A percentile compares a stretch with the other conserved stretches of the same genome.
phyloP scores from a whole-genome alignment of 139 green algal species.

The Auxenochlorella pyrenoidosa region DNA sequence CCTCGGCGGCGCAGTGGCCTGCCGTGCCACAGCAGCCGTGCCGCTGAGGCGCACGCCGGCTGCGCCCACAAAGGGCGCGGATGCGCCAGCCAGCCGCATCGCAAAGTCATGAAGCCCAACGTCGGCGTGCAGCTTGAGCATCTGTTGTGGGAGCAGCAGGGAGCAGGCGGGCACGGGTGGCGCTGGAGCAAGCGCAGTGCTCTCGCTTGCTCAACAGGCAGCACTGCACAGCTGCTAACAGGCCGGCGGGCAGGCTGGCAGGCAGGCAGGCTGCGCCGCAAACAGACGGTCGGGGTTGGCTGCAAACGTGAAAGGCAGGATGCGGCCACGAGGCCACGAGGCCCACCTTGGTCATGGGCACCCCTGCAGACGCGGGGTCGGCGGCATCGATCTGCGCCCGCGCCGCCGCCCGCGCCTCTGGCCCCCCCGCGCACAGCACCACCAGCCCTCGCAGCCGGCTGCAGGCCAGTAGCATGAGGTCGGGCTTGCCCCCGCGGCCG shows the following conservation, averaged over 20 bases:
- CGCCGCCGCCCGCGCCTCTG: conserved; percentile 22
- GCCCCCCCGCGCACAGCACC: conserved; percentile 41
- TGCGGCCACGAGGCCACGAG: no score
- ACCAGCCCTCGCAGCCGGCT: conserved; percentile 21
- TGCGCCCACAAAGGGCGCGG: conserved; percentile 41
- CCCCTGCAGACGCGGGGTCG: conserved; percentile 41
- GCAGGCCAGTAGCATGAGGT: conserved; percentile 58
- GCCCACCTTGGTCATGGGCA: conserved; percentile 5
- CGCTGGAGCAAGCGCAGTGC: not conserved
- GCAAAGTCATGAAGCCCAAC: conserved; percentile 32
- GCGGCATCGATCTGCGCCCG: conserved; percentile 34
- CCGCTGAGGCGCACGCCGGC: conserved; percentile 42
- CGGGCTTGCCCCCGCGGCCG: not conserved
- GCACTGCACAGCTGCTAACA: no score
- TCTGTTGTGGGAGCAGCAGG: conserved; percentile 31
- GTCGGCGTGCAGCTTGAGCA: conserved; percentile 67
- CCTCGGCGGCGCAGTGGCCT: conserved; percentile 59
- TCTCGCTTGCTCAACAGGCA: no score
- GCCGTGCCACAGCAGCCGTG: conserved; percentile 61
- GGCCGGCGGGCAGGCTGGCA: no score
- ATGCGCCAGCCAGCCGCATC: conserved; percentile 49
- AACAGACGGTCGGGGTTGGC: no score
- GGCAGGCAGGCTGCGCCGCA: not conserved
- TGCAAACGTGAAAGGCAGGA: no score
- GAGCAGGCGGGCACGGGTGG: not conserved